Percentiles rank a stretch among this genome's conserved stretches.
phyloP scores from a whole-genome alignment of 208 protist species.

The Wallacemonas rigidus region DNA sequence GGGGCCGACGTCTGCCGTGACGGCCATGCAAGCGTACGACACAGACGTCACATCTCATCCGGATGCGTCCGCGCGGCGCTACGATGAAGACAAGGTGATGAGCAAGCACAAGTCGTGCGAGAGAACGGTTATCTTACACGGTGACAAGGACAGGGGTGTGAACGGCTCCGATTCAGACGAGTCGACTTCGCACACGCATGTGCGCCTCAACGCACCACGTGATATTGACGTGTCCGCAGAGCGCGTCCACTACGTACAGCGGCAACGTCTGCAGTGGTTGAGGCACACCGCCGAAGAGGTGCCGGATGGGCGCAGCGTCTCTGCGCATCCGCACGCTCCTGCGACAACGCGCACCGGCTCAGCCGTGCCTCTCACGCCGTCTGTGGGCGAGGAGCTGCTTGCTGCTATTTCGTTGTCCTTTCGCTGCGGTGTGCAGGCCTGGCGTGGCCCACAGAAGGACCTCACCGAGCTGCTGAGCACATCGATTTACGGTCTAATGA shows the following conservation, averaged over 20 bases:
- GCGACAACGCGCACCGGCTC: background rate
- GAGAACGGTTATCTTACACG: no score
- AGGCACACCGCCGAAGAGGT: no score
- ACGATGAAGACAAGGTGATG: no score
- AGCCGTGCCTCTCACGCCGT: background rate
- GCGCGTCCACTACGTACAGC: conserved; percentile 24
- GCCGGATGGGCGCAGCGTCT: no score
- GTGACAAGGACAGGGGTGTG: no score
- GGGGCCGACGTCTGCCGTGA: no score
- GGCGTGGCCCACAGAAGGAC: background rate
- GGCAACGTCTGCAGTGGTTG: conserved; percentile 31
- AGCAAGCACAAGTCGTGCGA: no score
- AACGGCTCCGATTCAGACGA: background rate
- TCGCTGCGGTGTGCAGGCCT: background rate
- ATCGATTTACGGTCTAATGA: background rate
- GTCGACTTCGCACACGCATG: background rate
- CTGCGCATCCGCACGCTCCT: no score
- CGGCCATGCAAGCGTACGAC: no score
- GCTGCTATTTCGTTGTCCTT: conserved; percentile 18
- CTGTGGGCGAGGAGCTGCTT: conserved; percentile 26
- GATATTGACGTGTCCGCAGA: conserved; percentile 15
- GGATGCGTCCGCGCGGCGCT: no score
- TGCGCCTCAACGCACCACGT: conserved; percentile 8
- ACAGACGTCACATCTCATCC: no score
- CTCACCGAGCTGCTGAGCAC: background rate